Conservation (phyloP, 176 grass and related monocot genomes). For the Bonia amplexicaulis region DNA sequence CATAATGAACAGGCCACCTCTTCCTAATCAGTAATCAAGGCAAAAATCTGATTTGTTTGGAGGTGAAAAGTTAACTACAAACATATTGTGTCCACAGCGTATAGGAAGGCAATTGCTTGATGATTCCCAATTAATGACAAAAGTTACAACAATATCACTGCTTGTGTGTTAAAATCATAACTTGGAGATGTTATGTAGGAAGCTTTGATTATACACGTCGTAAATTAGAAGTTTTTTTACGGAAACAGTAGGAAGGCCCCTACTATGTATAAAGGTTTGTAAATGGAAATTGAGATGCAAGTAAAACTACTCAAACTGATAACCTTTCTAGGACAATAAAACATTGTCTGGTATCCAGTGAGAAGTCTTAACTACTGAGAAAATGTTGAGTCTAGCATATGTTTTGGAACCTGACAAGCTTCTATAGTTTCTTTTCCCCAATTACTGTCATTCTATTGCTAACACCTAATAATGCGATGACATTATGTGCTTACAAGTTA, state of each 20-base stretch:
- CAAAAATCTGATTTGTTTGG: background rate
- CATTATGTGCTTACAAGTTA: background rate
- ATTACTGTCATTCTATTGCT: background rate
- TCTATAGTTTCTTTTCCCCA: background rate
- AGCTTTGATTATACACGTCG: background rate
- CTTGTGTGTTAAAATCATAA: background rate
- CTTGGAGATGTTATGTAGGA: background rate
- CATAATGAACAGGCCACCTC: background rate
- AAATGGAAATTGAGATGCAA: background rate
- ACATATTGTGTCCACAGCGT: background rate
- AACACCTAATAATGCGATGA: background rate
- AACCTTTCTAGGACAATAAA: background rate
- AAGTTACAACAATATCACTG: background rate
- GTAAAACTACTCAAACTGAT: background rate
- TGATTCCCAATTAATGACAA: background rate
- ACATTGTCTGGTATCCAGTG: background rate
- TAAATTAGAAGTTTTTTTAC: background rate
- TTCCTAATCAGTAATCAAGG: background rate
- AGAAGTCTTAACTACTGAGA: background rate
- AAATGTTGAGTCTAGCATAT: background rate
- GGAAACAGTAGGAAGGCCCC: background rate
- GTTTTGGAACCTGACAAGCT: background rate
- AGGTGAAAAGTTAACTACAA: background rate
- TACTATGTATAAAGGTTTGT: background rate
- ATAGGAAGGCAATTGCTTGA: background rate